Evolutionary conservation across 164 flowering plant genomes (phyloP).

Genomic region (Macadamia tetraphylla): DNA sequence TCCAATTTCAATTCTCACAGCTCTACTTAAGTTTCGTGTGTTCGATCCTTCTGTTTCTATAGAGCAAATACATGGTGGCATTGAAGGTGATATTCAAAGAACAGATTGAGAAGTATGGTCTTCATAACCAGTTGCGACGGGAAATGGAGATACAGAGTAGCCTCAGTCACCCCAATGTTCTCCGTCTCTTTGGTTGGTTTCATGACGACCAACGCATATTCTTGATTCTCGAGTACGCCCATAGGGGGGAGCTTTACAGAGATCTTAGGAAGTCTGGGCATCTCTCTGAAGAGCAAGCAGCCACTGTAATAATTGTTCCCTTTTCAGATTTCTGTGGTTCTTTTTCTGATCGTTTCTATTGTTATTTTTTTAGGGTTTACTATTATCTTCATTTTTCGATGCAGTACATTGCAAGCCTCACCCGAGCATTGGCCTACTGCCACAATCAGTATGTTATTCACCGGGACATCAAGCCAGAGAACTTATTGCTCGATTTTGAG

Average conservation of each 20-base stretch:
- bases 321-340: not conserved
- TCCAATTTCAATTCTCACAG: not conserved
- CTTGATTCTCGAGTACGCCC: constrained; percentile 85
- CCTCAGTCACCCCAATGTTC: constrained; percentile 74
- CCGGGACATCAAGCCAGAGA: constrained; percentile 96
- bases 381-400: not conserved
- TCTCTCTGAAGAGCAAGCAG: constrained; percentile 67
- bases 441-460: constrained; percentile 90
- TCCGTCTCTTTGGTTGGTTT: constrained; percentile 87
- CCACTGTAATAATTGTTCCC: constrained; percentile 40
- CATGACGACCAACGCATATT: constrained; percentile 67
- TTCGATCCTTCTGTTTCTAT: no score
- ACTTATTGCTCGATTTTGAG: constrained; percentile 88
- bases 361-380: not conserved
- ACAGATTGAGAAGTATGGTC: constrained; percentile 65
- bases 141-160: constrained; percentile 25
- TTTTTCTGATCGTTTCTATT: not conserved
- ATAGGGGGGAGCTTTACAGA: constrained; percentile 74
- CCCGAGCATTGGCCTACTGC: constrained; percentile 81
- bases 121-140: constrained; percentile 64
- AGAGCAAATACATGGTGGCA: constrained; percentile 61
- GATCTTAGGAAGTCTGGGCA: constrained; percentile 43
- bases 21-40: no score
- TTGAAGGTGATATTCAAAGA: constrained; percentile 78
- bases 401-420: constrained; percentile 82